Evolutionary conservation across 179 eudicot species (phyloP).

Genomic region (Beta macrorhiza): DNA sequence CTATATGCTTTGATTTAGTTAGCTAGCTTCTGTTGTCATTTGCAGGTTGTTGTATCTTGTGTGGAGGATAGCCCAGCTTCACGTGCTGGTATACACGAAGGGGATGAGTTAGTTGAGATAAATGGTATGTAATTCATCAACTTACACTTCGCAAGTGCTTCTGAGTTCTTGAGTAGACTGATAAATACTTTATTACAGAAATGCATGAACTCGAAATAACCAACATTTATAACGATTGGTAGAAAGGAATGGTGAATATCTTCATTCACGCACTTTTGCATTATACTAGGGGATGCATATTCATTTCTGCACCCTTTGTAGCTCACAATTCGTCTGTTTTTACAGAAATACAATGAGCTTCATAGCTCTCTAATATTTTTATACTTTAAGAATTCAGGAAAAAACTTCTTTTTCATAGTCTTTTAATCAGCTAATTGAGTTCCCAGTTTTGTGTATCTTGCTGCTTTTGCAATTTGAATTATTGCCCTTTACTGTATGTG

Average conservation of each 20-base stretch:
- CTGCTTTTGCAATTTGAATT: neutral
- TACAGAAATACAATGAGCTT: neutral
- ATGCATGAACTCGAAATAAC: neutral
- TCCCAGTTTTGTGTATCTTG: neutral
- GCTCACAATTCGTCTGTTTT: neutral
- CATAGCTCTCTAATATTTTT: neutral
- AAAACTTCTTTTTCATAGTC: neutral
- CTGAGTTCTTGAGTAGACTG: neutral
- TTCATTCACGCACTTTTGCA: neutral
- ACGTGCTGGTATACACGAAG: slow-evolving; percentile 88
- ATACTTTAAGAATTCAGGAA: neutral
- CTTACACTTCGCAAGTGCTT: neutral
- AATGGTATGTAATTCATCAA: slow-evolving; percentile 48
- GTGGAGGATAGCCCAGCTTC: slow-evolving; percentile 89
- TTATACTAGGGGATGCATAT: neutral
- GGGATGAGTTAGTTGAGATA: slow-evolving; percentile 88
- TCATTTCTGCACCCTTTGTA: neutral
- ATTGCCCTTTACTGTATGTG: neutral
- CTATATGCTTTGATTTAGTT: neutral
- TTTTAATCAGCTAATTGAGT: neutral
- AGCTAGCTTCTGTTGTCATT: slow-evolving; percentile 3
- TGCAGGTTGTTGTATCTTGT: slow-evolving; percentile 77
- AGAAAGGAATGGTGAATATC: neutral
- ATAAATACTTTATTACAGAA: neutral
- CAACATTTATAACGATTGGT: neutral